These are phyloP conservation scores for Pyricularia grisea DNA, from an alignment of 2,329 filamentous ascomycete species.

Conservation along the genomic window DNA sequence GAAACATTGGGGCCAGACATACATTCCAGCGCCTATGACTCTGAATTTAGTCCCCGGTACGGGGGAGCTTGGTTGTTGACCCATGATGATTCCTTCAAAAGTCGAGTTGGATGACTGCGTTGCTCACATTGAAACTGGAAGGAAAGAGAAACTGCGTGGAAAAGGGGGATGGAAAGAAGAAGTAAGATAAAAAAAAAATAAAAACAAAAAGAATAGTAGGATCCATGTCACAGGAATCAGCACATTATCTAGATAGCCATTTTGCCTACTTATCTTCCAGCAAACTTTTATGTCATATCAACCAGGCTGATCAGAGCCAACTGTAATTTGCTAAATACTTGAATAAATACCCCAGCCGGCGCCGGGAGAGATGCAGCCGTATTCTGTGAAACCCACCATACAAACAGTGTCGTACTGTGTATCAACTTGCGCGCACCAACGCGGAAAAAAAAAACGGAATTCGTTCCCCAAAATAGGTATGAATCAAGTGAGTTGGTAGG, in stretches of 20 bases:
- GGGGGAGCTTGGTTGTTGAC: background rate
- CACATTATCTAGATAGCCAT: background rate
- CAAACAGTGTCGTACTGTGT: background rate
- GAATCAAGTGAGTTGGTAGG: background rate
- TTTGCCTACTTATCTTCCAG: background rate
- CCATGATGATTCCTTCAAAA: background rate
- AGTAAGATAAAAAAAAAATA: no score
- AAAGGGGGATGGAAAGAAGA: no score
- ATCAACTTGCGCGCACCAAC: background rate
- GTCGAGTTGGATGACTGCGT: background rate
- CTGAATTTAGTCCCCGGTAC: constrained; percentile 21
- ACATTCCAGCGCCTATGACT: constrained; percentile 26
- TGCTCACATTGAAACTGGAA: background rate
- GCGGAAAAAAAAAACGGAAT: background rate
- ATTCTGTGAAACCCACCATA: background rate
- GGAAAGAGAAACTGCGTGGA: background rate
- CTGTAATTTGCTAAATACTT: background rate
- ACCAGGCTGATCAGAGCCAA: background rate
- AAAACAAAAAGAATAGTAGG: background rate
- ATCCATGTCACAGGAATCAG: background rate
- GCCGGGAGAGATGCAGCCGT: background rate
- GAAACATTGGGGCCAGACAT: constrained; percentile 8
- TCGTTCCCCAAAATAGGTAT: background rate
- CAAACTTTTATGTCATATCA: background rate
- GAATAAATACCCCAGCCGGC: background rate